These are phyloP conservation scores for Pyricularia pennisetigena DNA, from an alignment of 2,329 filamentous ascomycete genomes.

Conservation along the genomic window DNA sequence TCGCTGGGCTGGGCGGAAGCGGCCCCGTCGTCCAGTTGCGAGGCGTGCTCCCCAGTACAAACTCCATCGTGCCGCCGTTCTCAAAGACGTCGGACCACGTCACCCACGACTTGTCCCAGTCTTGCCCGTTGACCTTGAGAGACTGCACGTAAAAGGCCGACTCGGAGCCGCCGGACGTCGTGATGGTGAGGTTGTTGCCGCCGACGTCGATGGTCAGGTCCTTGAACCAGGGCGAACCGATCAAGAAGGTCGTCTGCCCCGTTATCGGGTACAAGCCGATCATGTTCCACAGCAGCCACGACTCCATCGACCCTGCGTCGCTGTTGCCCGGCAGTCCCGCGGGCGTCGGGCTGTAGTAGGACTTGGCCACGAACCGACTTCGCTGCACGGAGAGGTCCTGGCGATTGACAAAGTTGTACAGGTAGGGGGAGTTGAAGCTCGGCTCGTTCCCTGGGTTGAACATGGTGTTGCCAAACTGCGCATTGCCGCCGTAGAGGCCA, in stretches of 20 bases:
- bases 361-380: slow-evolving; percentile 47
- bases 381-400: slow-evolving; percentile 51
- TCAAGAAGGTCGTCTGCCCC: slow-evolving; percentile 58
- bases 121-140: slow-evolving; percentile 52
- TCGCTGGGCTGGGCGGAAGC: slow-evolving; percentile 34
- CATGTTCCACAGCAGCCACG: slow-evolving; percentile 60
- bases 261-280: slow-evolving; percentile 59
- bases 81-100: slow-evolving; percentile 57
- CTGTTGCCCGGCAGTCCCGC: slow-evolving; percentile 58
- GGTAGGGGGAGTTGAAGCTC: slow-evolving; percentile 55
- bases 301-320: slow-evolving; percentile 65
- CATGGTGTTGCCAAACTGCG: slow-evolving; percentile 36
- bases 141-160: slow-evolving; percentile 51
- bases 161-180: slow-evolving; percentile 33
- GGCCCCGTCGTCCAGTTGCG: slow-evolving; percentile 49
- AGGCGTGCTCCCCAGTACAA: slow-evolving; percentile 44
- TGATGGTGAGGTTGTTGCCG: slow-evolving; percentile 44
- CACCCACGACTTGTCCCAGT: slow-evolving; percentile 56
- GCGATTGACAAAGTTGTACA: slow-evolving; percentile 57
- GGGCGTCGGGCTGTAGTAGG: slow-evolving; percentile 45
- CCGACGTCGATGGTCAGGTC: slow-evolving; percentile 50
- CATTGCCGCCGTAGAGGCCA: slow-evolving; percentile 29
- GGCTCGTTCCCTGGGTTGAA: slow-evolving; percentile 47
- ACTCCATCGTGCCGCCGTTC: slow-evolving; percentile 52
- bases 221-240: slow-evolving; percentile 54